Evolutionary conservation across 2,329 filamentous ascomycete species (phyloP).

Genomic region (Alternaria dauci): DNA sequence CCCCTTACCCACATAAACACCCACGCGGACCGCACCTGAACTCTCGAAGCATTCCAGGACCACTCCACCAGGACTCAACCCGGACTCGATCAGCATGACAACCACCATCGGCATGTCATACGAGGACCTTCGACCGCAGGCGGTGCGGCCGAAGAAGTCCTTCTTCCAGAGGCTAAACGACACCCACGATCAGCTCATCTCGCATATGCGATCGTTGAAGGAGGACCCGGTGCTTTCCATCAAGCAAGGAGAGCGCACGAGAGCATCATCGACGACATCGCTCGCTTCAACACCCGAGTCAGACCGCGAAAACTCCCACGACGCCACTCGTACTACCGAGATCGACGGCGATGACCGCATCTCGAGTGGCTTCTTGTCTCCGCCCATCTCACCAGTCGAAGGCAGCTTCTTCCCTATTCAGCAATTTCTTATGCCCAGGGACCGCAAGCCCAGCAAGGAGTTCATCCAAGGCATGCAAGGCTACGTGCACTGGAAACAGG

Average conservation of each 20-base stretch:
- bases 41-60: neutral
- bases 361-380: constrained; percentile 9
- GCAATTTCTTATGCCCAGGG: constrained; percentile 11
- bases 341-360: neutral
- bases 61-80: neutral
- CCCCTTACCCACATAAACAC: constrained; percentile 15
- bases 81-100: constrained; percentile 13
- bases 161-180: constrained; percentile 27
- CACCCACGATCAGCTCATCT: constrained; percentile 16
- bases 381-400: constrained; percentile 9
- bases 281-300: constrained; percentile 12
- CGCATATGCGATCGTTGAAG: constrained; percentile 21
- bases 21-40: neutral
- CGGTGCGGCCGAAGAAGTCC: constrained; percentile 21
- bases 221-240: constrained; percentile 1
- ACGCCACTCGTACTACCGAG: constrained; percentile 11
- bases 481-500: constrained; percentile 18
- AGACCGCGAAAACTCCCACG: constrained; percentile 11
- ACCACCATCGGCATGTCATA: constrained; percentile 23
- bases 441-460: constrained; percentile 13
- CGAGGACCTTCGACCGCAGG: constrained; percentile 17
- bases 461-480: constrained; percentile 17
- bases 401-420: constrained; percentile 19
- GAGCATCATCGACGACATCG: constrained; percentile 12
- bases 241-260: constrained; percentile 8